Percentiles rank a stretch among this genome's conserved stretches.
phyloP scores from a whole-genome alignment of 306 rosid species.

The Chamaecrista fasciculata region DNA sequence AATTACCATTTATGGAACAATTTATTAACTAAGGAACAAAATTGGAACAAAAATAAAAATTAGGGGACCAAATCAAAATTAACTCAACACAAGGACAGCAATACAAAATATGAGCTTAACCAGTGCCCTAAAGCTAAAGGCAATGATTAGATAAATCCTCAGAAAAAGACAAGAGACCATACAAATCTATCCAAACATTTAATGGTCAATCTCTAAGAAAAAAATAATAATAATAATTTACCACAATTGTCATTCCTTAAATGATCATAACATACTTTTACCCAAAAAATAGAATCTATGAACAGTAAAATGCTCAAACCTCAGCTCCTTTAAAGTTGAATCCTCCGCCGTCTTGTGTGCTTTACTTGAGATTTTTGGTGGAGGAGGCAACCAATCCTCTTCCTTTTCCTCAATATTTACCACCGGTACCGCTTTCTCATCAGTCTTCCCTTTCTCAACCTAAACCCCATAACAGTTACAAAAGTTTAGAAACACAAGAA shows the following conservation, averaged over 20 bases:
- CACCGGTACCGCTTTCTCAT: slow-evolving; percentile 22
- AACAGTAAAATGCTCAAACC: slow-evolving; percentile 40
- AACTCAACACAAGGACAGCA: too few species aligned
- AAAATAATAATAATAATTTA: too few species aligned
- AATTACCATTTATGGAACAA: background rate
- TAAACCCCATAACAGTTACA: slow-evolving; percentile 32
- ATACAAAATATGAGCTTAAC: too few species aligned
- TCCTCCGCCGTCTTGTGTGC: slow-evolving; percentile 38
- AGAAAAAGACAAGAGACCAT: too few species aligned
- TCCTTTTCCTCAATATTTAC: slow-evolving; percentile 56
- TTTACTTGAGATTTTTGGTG: slow-evolving; percentile 56
- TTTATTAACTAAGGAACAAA: too few species aligned
- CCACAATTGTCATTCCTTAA: background rate
- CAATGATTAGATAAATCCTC: too few species aligned
- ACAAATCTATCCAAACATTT: too few species aligned
- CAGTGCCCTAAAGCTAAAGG: too few species aligned
- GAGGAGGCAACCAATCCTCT: slow-evolving; percentile 93
- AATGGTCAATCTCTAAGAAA: background rate
- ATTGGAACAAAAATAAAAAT: too few species aligned
- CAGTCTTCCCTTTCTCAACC: slow-evolving; percentile 37
- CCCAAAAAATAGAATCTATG: background rate
- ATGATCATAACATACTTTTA: background rate
- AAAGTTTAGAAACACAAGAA: slow-evolving; percentile 13
- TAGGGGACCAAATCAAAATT: background rate
- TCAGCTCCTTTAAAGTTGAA: slow-evolving; percentile 67